Evolutionary conservation across 163 green algal genomes (phyloP).

Genomic region (Scenedesmus sp.): DNA sequence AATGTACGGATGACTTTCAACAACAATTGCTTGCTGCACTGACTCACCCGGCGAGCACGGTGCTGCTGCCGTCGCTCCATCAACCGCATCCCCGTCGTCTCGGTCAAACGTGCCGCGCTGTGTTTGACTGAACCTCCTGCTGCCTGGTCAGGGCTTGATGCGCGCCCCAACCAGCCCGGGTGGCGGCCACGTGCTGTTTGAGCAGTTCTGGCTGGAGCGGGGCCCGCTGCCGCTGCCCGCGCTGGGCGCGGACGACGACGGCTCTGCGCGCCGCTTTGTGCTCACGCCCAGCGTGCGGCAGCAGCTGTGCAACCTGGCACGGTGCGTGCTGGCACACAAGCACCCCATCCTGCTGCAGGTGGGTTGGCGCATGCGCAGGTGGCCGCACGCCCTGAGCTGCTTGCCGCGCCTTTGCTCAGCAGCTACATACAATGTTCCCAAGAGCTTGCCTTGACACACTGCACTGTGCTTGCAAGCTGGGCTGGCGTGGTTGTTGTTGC

Average conservation of each 20-base stretch:
- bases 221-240: conserved; percentile 71
- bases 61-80: too few species aligned
- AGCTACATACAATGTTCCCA: neutral
- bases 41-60: too few species aligned
- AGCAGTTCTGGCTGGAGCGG: conserved; percentile 95
- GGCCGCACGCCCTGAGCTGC: neutral
- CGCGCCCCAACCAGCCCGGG: conserved; percentile 64
- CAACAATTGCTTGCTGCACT: too few species aligned
- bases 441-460: neutral
- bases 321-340: conserved; percentile 82
- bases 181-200: conserved; percentile 85
- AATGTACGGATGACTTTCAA: too few species aligned
- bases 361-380: neutral
- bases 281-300: conserved; percentile 85
- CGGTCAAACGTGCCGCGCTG: too few species aligned
- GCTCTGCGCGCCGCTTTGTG: conserved; percentile 82
- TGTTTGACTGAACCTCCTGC: too few species aligned
- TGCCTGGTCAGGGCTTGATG: conserved; percentile 66
- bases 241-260: conserved; percentile 66
- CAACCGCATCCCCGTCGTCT: too few species aligned
- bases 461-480: neutral
- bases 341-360: conserved; percentile 63
- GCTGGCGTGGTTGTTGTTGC: neutral
- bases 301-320: conserved; percentile 93
- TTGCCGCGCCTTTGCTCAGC: neutral